phyloP scores from a whole-genome alignment of 306 rosid genomes.

The Bauhinia variegata region DNA sequence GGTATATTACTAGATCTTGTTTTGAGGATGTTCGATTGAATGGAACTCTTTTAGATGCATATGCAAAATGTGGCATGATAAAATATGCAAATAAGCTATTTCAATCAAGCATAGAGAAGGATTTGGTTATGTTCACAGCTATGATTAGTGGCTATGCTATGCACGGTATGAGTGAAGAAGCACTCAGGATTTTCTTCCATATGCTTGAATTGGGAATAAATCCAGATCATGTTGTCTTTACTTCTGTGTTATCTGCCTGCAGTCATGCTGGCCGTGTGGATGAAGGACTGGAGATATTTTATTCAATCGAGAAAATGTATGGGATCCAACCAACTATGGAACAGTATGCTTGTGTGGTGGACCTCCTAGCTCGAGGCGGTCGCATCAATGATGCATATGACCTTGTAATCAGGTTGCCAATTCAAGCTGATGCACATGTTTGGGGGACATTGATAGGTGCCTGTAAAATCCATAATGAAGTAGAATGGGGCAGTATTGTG shows the following conservation, averaged over 20 bases:
- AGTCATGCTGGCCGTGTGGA: constrained; percentile 80
- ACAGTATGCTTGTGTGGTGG: constrained; percentile 86
- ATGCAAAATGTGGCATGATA: constrained; percentile 80
- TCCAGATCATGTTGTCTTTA: constrained; percentile 74
- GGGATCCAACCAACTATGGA: constrained; percentile 79
- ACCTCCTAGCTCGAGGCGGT: constrained; percentile 83
- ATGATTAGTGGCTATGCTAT: constrained; percentile 83
- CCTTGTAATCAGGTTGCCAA: constrained; percentile 64
- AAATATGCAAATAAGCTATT: constrained; percentile 63
- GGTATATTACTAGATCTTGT: constrained; percentile 66
- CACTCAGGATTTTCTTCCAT: constrained; percentile 58
- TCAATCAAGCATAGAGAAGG: constrained; percentile 58
- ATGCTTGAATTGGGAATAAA: constrained; percentile 68
- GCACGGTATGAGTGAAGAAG: constrained; percentile 86
- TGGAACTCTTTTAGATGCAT: constrained; percentile 78
- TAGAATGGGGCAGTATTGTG: constrained; percentile 68
- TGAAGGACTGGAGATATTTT: constrained; percentile 77
- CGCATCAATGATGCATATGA: constrained; percentile 64
- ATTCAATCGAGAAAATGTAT: constrained; percentile 63
- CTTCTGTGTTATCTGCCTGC: constrained; percentile 79
- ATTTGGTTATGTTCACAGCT: constrained; percentile 85
- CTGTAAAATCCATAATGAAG: constrained; percentile 75
- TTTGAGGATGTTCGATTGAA: constrained; percentile 61
- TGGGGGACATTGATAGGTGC: constrained; percentile 88
- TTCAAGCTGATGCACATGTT: constrained; percentile 70